Evolutionary conservation across 192 early-diverging fungal species (phyloP).

Genomic region (Geranomyces michiganensis): DNA sequence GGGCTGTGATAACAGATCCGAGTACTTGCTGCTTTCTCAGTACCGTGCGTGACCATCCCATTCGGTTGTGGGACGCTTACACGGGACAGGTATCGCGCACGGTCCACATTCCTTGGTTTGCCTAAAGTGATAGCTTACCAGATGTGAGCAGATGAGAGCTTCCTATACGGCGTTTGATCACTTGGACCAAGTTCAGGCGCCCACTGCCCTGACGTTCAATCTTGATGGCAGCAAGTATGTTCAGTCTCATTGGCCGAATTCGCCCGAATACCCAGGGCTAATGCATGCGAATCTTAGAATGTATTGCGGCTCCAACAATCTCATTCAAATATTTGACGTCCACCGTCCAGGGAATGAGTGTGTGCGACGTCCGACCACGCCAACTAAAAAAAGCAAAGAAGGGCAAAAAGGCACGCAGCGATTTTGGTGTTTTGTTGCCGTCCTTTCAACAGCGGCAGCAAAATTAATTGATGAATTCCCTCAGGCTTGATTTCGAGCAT

Average conservation of each 20-base stretch:
- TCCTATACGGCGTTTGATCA: constrained; percentile 71
- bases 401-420: constrained; percentile 67
- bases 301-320: constrained; percentile 70
- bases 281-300: constrained; percentile 44
- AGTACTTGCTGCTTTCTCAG: constrained; percentile 39
- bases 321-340: constrained; percentile 72
- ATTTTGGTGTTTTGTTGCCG: not conserved
- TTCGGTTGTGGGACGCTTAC: constrained; percentile 74
- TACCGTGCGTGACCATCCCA: constrained; percentile 75
- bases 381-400: constrained; percentile 65
- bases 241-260: not conserved
- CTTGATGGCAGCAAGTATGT: constrained; percentile 63
- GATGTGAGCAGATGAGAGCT: constrained; percentile 50
- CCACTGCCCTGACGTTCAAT: constrained; percentile 70
- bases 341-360: constrained; percentile 63
- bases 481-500: constrained; percentile 71
- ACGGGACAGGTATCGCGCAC: constrained; percentile 49
- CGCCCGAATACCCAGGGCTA: too few relatives aligned
- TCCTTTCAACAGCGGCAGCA: not conserved
- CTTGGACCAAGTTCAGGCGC: constrained; percentile 65
- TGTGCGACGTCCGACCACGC: constrained; percentile 53
- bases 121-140: too few relatives aligned
- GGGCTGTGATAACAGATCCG: constrained; percentile 36
- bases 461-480: too few relatives aligned
- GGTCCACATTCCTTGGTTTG: not conserved